A percentile compares a stretch with the other conserved stretches of the same genome.
These are phyloP conservation scores for Basipetospora chlamydospora DNA, from an alignment of 2,329 filamentous ascomycete species.

Conservation along the genomic window DNA sequence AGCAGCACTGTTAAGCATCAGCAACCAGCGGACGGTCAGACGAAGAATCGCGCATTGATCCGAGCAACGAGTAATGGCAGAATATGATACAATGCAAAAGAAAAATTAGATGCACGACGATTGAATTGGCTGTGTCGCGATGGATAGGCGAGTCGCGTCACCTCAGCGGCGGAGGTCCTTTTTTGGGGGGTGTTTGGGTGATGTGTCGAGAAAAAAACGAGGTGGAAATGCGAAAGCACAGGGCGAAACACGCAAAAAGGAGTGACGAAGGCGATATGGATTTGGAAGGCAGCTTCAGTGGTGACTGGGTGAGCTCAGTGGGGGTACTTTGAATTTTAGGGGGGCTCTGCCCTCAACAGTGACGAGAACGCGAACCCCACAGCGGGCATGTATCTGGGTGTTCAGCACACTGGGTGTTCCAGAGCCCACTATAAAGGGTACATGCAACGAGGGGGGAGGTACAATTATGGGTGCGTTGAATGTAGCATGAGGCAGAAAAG, in stretches of 20 bases:
- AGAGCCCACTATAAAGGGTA: no score
- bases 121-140: slow-evolving; percentile 4
- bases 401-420: neutral
- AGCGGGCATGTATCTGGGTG: neutral
- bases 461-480: neutral
- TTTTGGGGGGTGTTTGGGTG: slow-evolving; percentile 1
- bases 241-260: neutral
- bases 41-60: slow-evolving; percentile 1
- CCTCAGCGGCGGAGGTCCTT: slow-evolving; percentile 1
- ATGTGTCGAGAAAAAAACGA: slow-evolving; percentile 5
- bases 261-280: neutral
- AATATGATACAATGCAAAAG: neutral
- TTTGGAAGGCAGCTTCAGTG: slow-evolving; percentile 1
- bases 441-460: no score
- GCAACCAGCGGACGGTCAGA: slow-evolving; percentile 1
- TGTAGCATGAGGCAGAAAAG: neutral
- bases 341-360: neutral
- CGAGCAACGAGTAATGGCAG: neutral
- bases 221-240: neutral
- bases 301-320: slow-evolving; percentile 1
- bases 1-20: slow-evolving; percentile 3
- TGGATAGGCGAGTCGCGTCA: slow-evolving; percentile 5
- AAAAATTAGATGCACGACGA: slow-evolving; percentile 4
- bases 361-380: neutral
- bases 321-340: neutral